Base-by-base conservation (phyloP, 805 yeast species). In the Sporopachydermia quercuum region DNA sequence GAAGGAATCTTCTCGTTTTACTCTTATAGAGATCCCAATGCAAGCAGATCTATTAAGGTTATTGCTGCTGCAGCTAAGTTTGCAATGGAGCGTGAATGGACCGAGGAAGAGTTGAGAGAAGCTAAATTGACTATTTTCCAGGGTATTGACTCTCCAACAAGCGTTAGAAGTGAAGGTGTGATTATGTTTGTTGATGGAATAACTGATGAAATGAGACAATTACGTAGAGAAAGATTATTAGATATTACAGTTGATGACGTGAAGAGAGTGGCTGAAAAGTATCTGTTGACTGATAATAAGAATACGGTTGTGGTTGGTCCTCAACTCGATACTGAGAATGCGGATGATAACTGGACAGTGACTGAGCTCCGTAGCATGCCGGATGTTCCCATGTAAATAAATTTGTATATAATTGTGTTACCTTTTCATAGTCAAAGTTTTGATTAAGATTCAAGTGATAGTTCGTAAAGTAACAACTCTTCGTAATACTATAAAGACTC, bases 1-100 rank as follows among this genome's bases (percentile, higher is more conserved):
- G 84, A 81, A 39, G 97, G 96, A 0, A 50, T 77, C 2, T 74
- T 89, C 51, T 71, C 81, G 23, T 85, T 69, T 60, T 91, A 80
- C 60, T 86, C 97, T 0, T 91, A 89, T 62, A 71, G 98, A 49
- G 98, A 91, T 56, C 98, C 98, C 14, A 78, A 83, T 46, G 84
- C 96, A 1, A 53, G 68, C 33, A 71, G 74, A 46, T 79, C 96
- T 2, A 55, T 83, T 6, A 58, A 63, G 2, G 70, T 80, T 1
- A 82, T 83, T 53, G 54, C 59, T 17, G 58, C 64, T 3, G 64
- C 76, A 2, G 76, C 76, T 2, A 53, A 59, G 5, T 68, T 70
- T 56, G 71, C 74, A 1, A 43, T 64, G 15, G 57, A 60, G 3
- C 57, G 61, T n/a, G 55, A 59, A 18, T 78, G 85, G 81, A 63